A percentile compares a stretch with the other conserved stretches of the same genome.
These are phyloP conservation scores for Striga asiatica DNA, from an alignment of 257 asterid species.

Conservation along the genomic window DNA sequence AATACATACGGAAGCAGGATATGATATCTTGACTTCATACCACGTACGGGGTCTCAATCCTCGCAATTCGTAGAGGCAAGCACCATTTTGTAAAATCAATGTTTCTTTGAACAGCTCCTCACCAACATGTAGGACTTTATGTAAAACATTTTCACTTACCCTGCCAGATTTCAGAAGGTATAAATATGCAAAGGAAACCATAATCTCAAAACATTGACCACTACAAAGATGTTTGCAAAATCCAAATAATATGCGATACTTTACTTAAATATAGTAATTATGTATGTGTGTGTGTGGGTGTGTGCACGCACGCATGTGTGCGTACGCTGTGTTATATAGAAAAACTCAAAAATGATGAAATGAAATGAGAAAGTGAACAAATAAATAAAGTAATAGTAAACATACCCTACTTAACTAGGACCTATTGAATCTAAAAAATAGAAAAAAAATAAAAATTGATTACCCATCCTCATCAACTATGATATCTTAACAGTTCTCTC, in stretches of 20 bases:
- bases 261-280: neutral
- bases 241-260: neutral
- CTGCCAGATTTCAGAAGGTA: slow-evolving; percentile 17
- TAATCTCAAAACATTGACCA: neutral
- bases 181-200: slow-evolving; percentile 1
- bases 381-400: neutral
- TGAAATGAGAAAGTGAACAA: neutral
- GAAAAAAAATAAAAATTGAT: neutral
- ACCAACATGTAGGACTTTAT: slow-evolving; percentile 40
- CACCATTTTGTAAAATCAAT: slow-evolving; percentile 47
- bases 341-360: neutral
- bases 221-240: neutral
- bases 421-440: neutral
- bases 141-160: slow-evolving; percentile 26
- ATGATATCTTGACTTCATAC: slow-evolving; percentile 96
- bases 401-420: neutral
- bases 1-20: slow-evolving; percentile 86
- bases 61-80: slow-evolving; percentile 48
- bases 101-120: slow-evolving; percentile 55
- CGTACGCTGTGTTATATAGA: too few species aligned
- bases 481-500: neutral
- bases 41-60: slow-evolving; percentile 54
- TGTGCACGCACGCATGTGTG: too few species aligned
- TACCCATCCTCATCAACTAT: too few species aligned
- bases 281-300: too few species aligned